Base-by-base conservation (phyloP, 1,284 basidiomycete species). In the Cutaneotrichosporon sp. region DNA sequence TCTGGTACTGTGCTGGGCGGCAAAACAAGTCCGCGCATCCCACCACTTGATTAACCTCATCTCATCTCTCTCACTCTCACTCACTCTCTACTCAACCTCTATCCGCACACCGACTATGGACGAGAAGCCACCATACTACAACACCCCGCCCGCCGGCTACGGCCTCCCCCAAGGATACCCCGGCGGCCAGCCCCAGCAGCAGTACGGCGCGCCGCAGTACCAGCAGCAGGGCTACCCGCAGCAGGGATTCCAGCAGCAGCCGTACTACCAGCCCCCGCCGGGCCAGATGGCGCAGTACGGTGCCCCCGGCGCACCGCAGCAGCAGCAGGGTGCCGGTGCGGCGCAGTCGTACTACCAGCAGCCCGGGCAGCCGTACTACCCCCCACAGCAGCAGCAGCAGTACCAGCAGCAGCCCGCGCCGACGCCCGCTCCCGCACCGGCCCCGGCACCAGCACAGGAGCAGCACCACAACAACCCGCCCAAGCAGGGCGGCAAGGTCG, bases 381-480 rank as follows among this genome's bases (percentile, higher is more conserved):
- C 7, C 11, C 51, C n/a, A 4, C 51, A n/a, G n/a, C n/a, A 36
- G 51, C 34, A 20, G 16, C 51, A 22, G 34, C 51, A 38, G 14
- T n/a, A n/a, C n/a, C 51, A 31, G 25, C 11, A 42, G 5, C 16
- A 42, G 4, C 51, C 51, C 1, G 34, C 22, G 14, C 51, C 38
- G 51, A 34, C 24, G 13, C 34, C 38, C 11, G 13, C 8, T 22
- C 51, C 33, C 13, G 29, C 29, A 14, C 51, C 20, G 11, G 33
- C 20, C 9, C 51, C 29, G 29, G 14, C 36, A 9, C 46, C 46
- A 7, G 43, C 27, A 9, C 50, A 59, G 43, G 38, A 59, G 57
- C 57, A 43, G 38, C 50, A 53, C 22, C 50, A 59, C 36, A 38
- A 53, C 49, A 20, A 52, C 25, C 56, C 47, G 42, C 51, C 50